phyloP scores from a whole-genome alignment of 139 green algal species.

The Coelastrella sp. region DNA sequence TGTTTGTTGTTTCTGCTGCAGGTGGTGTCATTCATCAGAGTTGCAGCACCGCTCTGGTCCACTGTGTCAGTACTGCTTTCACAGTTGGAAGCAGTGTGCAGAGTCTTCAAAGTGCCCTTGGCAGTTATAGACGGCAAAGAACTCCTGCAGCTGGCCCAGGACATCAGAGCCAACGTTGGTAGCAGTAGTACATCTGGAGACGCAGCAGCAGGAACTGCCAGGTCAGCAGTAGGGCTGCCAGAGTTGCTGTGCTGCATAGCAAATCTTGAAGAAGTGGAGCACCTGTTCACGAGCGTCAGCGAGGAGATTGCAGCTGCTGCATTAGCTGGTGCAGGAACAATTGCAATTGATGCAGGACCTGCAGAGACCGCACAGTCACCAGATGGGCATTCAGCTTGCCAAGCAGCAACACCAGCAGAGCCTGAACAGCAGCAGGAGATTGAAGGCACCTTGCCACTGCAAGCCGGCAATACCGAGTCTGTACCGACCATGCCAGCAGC shows the following conservation, averaged over 20 bases:
- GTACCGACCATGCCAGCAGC: too few relatives aligned
- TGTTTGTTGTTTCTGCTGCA: background rate
- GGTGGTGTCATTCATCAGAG: constrained; percentile 3
- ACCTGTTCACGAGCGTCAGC: background rate
- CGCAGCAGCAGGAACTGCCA: background rate
- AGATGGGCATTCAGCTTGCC: background rate
- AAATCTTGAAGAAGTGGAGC: constrained; percentile 24
- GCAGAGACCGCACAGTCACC: background rate
- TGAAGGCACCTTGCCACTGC: too few relatives aligned
- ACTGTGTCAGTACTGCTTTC: constrained; percentile 7
- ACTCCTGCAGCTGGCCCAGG: constrained; percentile 16
- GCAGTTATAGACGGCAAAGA: constrained; percentile 23
- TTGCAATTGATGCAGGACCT: too few relatives aligned
- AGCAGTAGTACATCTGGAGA: background rate
- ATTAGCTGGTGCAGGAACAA: background rate
- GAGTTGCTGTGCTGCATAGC: constrained; percentile 30
- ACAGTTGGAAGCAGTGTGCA: constrained; percentile 28
- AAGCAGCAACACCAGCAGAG: background rate
- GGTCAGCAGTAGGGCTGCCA: background rate
- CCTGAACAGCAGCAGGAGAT: too few relatives aligned
- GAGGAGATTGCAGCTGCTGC: constrained; percentile 6
- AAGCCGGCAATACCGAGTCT: too few relatives aligned
- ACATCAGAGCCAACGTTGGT: background rate
- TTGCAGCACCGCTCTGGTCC: background rate
- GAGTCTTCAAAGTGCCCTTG: background rate